Evolutionary conservation across 257 asterid genomes (phyloP).

Genomic region (Ehretia macrophylla): DNA sequence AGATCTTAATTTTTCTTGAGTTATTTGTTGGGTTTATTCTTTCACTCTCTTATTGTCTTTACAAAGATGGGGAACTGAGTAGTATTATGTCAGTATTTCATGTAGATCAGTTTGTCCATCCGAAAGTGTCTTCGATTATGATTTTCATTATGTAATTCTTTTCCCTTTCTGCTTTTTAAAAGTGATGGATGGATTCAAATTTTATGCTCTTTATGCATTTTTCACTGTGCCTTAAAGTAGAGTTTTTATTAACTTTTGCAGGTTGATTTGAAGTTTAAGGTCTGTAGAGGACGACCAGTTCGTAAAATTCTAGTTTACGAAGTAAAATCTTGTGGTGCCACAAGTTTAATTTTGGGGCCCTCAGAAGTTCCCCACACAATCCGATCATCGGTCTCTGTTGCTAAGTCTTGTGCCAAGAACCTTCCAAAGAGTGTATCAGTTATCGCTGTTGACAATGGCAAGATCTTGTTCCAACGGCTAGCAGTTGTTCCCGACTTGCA

Average conservation of each 20-base stretch:
- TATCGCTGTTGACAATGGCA: conserved; percentile 69
- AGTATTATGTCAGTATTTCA: no score
- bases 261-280: conserved; percentile 89
- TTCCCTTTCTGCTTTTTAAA: no score
- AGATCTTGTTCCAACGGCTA: conserved; percentile 53
- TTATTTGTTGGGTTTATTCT: no score
- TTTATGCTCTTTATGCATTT: no score
- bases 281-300: conserved; percentile 71
- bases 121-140: no score
- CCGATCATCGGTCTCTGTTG: conserved; percentile 62
- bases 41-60: no score
- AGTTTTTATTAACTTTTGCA: conserved; percentile 10
- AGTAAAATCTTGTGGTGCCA: conserved; percentile 56
- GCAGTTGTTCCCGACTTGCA: conserved; percentile 30
- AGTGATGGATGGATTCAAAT: no score
- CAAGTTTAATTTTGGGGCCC: conserved; percentile 61
- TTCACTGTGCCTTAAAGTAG: no score
- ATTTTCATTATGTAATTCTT: no score
- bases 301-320: conserved; percentile 60
- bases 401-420: conserved; percentile 74
- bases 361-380: conserved; percentile 48
- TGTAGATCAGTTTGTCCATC: no score
- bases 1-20: no score
- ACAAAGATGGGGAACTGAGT: no score
- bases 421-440: conserved; percentile 49